Evolutionary conservation across 148 eudicot species (phyloP).

Genomic region (Rhododendron mucronatum): DNA sequence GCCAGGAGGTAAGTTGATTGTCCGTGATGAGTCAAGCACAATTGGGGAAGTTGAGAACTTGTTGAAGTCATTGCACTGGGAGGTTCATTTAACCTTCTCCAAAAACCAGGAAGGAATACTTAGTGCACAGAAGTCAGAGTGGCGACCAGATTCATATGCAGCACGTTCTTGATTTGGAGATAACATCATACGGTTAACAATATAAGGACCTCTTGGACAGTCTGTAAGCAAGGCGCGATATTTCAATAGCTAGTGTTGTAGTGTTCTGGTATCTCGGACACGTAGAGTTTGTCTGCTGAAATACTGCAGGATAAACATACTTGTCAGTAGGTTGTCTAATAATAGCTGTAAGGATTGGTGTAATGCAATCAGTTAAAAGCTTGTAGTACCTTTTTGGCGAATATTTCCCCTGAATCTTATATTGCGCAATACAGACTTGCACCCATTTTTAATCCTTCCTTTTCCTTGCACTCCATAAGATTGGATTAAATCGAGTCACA

Average conservation of each 20-base stretch:
- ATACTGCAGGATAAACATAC: not conserved
- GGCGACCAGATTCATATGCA: constrained; percentile 54
- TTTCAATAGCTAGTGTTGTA: not conserved
- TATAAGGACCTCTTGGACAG: not conserved
- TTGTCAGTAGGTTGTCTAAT: not conserved
- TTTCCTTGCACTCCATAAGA: not conserved
- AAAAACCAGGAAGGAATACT: constrained; percentile 54
- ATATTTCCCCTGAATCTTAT: not conserved
- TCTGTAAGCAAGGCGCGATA: not conserved
- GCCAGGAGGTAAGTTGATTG: constrained; percentile 56
- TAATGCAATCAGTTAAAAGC: not conserved
- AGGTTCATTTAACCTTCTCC: constrained; percentile 34
- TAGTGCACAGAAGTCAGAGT: constrained; percentile 48
- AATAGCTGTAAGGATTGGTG: not conserved
- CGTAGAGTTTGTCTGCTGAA: constrained; percentile 2
- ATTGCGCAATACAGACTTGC: not conserved
- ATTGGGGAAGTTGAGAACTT: constrained; percentile 51
- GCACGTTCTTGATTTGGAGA: constrained; percentile 23
- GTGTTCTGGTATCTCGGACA: not conserved
- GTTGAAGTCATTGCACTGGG: constrained; percentile 62
- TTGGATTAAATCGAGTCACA: too few species aligned
- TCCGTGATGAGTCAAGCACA: constrained; percentile 55
- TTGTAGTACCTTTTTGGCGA: not conserved
- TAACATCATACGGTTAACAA: not conserved
- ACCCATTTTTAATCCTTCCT: not conserved